phyloP scores from a whole-genome alignment of 2,329 filamentous ascomycete species.

The Hortaea sp. region DNA sequence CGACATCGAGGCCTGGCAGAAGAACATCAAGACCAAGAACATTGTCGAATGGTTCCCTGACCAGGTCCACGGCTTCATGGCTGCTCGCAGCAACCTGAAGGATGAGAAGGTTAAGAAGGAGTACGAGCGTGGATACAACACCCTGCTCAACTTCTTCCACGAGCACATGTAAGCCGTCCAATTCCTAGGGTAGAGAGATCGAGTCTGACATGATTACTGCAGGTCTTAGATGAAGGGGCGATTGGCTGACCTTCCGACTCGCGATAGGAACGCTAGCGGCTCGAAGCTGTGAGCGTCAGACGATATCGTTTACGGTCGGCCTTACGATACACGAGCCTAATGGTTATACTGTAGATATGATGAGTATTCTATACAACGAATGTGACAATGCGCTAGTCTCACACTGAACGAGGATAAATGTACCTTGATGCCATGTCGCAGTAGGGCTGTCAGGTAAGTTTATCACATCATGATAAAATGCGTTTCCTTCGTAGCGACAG shows the following conservation, averaged over 20 bases:
- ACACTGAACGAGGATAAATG: no score
- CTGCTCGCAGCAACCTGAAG: conserved; percentile 32
- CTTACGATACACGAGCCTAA: no score
- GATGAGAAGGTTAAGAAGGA: conserved; percentile 39
- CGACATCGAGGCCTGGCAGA: conserved; percentile 40
- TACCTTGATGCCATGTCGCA: no score
- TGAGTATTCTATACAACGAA: no score
- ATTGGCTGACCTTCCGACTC: background rate
- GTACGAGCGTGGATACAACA: conserved; percentile 41
- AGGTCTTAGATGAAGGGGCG: background rate
- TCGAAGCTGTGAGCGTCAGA: background rate
- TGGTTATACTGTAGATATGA: no score
- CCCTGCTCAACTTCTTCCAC: conserved; percentile 42
- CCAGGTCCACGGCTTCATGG: conserved; percentile 29
- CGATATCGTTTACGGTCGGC: no score
- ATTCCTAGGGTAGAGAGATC: background rate
- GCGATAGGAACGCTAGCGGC: background rate
- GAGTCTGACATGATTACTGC: background rate
- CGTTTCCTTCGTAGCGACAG: no score
- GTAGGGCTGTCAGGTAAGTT: no score
- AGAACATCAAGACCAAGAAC: conserved; percentile 37
- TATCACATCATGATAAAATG: no score
- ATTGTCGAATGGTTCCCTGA: conserved; percentile 39
- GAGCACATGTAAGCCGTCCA: conserved; percentile 38
- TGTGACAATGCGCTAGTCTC: no score